Percentiles rank a stretch among this genome's conserved stretches.
Conservation (phyloP, 257 asterid species). For the Datura wrightii region DNA sequence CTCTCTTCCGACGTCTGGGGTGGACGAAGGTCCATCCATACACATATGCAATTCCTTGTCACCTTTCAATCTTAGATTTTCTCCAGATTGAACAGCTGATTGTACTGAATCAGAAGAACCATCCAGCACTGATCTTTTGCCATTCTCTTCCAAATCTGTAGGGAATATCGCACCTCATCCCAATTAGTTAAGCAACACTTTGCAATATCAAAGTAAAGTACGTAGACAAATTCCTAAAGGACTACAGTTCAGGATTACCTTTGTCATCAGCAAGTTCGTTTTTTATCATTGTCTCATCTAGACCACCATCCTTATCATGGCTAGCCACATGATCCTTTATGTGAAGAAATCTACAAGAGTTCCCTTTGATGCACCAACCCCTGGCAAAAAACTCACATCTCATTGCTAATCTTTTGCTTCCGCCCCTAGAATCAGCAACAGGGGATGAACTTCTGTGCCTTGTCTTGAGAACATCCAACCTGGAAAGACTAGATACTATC, state of each 20-base stretch:
- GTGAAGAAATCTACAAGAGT: constrained; percentile 85
- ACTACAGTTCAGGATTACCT: constrained; percentile 53
- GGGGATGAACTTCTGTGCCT: constrained; percentile 61
- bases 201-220: constrained; percentile 15
- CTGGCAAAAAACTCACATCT: constrained; percentile 73
- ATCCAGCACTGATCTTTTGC: constrained; percentile 34
- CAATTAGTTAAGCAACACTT: constrained; percentile 33
- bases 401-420: constrained; percentile 62
- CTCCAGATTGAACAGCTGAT: constrained; percentile 51
- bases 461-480: constrained; percentile 56
- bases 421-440: constrained; percentile 47
- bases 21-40: constrained; percentile 36
- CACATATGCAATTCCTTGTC: constrained; percentile 40
- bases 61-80: constrained; percentile 45
- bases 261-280: constrained; percentile 44
- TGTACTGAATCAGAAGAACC: constrained; percentile 52
- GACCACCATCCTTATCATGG: constrained; percentile 44
- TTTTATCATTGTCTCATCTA: constrained; percentile 47
- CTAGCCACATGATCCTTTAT: constrained; percentile 40
- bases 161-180: constrained; percentile 24
- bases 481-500: constrained; percentile 56
- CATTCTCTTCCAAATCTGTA: constrained; percentile 36
- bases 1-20: constrained; percentile 39
- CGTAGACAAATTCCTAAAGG: constrained; percentile 33
- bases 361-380: constrained; percentile 97